A percentile compares a stretch with the other conserved stretches of the same genome.
Conservation (phyloP, 1,284 basidiomycete genomes). For the Anthracocystis setariae region DNA sequence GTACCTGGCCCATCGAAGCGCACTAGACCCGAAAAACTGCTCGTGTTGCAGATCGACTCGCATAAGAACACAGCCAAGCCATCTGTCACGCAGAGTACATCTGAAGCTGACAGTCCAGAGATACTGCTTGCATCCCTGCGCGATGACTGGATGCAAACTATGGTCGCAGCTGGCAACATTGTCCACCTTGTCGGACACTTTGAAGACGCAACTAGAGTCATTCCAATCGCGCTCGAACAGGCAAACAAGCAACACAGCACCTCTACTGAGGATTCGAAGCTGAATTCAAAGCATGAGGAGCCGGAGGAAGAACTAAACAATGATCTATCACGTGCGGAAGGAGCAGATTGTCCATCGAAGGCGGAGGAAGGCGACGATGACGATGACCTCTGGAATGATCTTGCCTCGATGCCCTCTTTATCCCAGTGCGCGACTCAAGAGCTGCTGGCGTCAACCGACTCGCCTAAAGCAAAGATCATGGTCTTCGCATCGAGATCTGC, state of each 20-base stretch:
- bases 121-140: conserved; percentile 46
- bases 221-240: conserved; percentile 8
- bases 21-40: conserved; percentile 27
- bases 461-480: conserved; percentile 24
- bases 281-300: conserved; percentile 7
- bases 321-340: neutral
- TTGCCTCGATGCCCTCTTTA: conserved; percentile 39
- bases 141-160: conserved; percentile 56
- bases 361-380: conserved; percentile 17
- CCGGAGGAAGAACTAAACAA: conserved; percentile 7
- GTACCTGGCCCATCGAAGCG: conserved; percentile 9
- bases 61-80: conserved; percentile 15
- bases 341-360: neutral
- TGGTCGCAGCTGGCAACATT: conserved; percentile 37
- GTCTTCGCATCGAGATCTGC: conserved; percentile 29
- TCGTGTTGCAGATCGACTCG: conserved; percentile 29
- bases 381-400: conserved; percentile 50
- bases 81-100: conserved; percentile 3
- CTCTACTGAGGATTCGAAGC: neutral
- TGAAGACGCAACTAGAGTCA: conserved; percentile 14
- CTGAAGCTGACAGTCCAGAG: neutral
- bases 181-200: conserved; percentile 56
- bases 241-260: neutral
- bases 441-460: conserved; percentile 15
- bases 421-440: conserved; percentile 35